phyloP scores from a whole-genome alignment of 2,329 filamentous ascomycete genomes.

The Calcarisporium arbuscula region DNA sequence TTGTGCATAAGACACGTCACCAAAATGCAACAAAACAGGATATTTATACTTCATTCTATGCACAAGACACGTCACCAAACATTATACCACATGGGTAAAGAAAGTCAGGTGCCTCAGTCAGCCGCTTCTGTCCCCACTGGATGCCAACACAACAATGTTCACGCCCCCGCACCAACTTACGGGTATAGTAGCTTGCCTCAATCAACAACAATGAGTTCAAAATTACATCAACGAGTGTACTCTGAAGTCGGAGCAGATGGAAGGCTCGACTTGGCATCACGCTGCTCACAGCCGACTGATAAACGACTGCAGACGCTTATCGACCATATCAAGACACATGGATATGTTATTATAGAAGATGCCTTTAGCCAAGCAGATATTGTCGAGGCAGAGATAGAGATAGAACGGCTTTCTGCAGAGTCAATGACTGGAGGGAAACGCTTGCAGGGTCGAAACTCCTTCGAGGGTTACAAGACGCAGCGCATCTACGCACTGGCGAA shows the following conservation, averaged over 20 bases:
- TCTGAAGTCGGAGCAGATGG: neutral
- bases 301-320: slow-evolving; percentile 8
- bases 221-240: no score
- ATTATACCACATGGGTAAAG: no score
- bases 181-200: no score
- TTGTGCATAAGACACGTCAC: no score
- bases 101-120: no score
- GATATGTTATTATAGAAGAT: slow-evolving; percentile 28
- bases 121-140: no score
- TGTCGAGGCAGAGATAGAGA: slow-evolving; percentile 14
- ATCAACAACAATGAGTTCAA: no score
- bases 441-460: slow-evolving; percentile 24
- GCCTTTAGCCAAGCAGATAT: slow-evolving; percentile 24
- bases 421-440: slow-evolving; percentile 18
- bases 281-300: neutral
- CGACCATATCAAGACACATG: slow-evolving; percentile 17
- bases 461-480: slow-evolving; percentile 30
- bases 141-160: no score
- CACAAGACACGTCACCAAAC: no score
- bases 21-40: no score
- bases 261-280: neutral
- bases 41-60: no score
- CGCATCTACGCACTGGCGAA: slow-evolving; percentile 31
- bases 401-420: slow-evolving; percentile 15
- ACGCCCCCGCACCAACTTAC: no score